phyloP scores from a whole-genome alignment of 1,284 basidiomycete species.

The Malassezia sp. region DNA sequence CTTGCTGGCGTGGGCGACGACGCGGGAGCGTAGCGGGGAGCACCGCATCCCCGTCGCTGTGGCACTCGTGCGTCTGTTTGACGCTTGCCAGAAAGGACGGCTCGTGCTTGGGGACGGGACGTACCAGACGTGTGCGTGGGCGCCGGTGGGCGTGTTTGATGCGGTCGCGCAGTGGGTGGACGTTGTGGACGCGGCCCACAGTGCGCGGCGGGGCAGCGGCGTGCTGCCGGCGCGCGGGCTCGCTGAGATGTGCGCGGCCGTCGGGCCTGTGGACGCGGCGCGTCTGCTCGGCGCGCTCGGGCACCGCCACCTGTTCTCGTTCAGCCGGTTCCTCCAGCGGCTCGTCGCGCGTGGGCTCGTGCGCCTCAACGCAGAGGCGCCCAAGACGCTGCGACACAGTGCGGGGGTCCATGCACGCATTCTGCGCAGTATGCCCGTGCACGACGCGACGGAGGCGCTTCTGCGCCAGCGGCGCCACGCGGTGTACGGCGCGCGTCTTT shows the following conservation, averaged over 20 bases:
- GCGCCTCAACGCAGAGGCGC: background rate
- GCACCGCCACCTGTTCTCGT: conserved; percentile 65
- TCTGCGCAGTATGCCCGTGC: conserved; percentile 32
- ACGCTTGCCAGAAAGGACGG: conserved; percentile 10
- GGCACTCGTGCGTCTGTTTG: background rate
- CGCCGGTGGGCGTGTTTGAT: conserved; percentile 3
- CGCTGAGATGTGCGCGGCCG: background rate
- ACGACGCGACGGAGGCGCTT: conserved; percentile 21
- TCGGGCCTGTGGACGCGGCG: background rate
- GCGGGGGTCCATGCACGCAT: conserved; percentile 28
- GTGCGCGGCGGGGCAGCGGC: background rate
- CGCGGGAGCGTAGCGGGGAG: background rate
- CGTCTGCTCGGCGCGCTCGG: conserved; percentile 59
- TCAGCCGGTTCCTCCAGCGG: conserved; percentile 69
- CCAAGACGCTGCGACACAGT: background rate
- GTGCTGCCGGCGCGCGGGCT: background rate
- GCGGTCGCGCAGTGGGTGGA: conserved; percentile 8
- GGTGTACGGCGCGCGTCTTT: conserved; percentile 36
- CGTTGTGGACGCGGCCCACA: background rate
- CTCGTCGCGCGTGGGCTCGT: conserved; percentile 63
- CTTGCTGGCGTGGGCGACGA: conserved; percentile 9
- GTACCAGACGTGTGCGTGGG: conserved; percentile 2
- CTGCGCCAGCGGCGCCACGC: conserved; percentile 32
- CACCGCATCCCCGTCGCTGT: conserved; percentile 4
- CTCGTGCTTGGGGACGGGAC: conserved; percentile 7